Base-by-base conservation (phyloP, 352 stramenopile genomes). In the Phytophthora lateralis region DNA sequence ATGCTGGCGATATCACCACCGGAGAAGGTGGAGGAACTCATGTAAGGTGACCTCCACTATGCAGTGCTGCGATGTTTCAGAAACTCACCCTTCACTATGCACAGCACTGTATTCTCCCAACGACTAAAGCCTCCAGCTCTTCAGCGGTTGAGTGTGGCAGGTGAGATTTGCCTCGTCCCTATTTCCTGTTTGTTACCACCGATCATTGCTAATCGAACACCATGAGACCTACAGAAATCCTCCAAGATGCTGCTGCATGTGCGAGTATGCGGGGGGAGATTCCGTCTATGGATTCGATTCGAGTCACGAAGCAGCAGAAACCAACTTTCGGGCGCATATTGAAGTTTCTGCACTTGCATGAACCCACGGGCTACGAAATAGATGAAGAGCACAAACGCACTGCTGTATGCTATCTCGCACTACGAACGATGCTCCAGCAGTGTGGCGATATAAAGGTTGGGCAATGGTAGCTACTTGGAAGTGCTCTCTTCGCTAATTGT, bases 291-390 rank as follows among this genome's bases (percentile, higher is more conserved):
- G 70, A 80, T 42, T 66, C 65, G 7, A 63, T 89, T 20, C 66
- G 51, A 3, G 51, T 88, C 15, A 55, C 64, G 1, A 63, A 53
- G 26, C 68, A 85, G 12, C 72, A 82, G 10, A 74, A 83, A 29
- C 15, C 43, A n/a, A 59, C 55, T 11, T 88, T 83, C 44, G 79
- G 57, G 11, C 73, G 67, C 0, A 41, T 88, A 39, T 17, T 88
- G 35, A 88, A 82, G 43, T 90, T 87, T 26, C 38, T 88, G 11
- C 67, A 60, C n/a, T 27, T 85, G 26, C 63, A 87, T 39, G 74
- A 88, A n/a, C 80, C 80, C 2, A 90, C 78, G 1, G 78, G 78
- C 1, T 64, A 79, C 53, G 77, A 89, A 50, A 77, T 63, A 27
- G 80, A 90, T 15, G 68, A 77, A 20, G 52, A 69, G 7, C 75